Base-by-base conservation (phyloP, 805 yeast species). In the Blastobotrys muscicola region DNA sequence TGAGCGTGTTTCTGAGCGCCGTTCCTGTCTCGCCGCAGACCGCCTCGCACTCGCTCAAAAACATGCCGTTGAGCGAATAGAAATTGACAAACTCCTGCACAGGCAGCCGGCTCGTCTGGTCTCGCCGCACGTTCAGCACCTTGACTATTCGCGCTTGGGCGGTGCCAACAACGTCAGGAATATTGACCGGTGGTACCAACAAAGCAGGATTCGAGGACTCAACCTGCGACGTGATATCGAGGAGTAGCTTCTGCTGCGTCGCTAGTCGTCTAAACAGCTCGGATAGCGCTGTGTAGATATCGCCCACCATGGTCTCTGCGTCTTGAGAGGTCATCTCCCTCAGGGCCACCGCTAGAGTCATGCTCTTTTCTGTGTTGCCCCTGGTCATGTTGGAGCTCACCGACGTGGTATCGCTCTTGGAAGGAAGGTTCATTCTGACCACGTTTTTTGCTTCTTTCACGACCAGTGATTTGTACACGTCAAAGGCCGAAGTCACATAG, bases 1-100 rank as follows among this genome's bases (percentile, higher is more conserved):
- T 74, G 11, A 87, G 62, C 54, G 79, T 74, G 45, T 80, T 85
- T 42, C 80, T 76, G 26, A 90, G 64, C n/a, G 76, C 78, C 23
- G 76, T 70, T 10, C 72, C 60, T 6, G 74, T 70, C 45, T 72
- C 76, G 0, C 94, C 95, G 3, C 86, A 78, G 3, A 89, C 74
- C 10, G 78, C 69, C 60, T 92, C 97, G 59, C 95, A 85, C 56
- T 86, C 95, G 39, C 75, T 75, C 35, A 87, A 67, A 57, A 89
- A 89, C 15, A 80, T 68, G 0, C 80, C 74, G 44, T 79, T 76
- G 10, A 83, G 65, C 2, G 82, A 68, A 60, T 78, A 85, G 41
- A 85, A 71, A 46, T 78, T 67, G 38, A 85, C 55, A 62, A 87
- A 89, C 50, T 71, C 74, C n/a, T 72, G 71, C 7, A 76, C 67